These are phyloP conservation scores for Ochetophila trinervis DNA, from an alignment of 306 rosid genomes.

Conservation along the genomic window DNA sequence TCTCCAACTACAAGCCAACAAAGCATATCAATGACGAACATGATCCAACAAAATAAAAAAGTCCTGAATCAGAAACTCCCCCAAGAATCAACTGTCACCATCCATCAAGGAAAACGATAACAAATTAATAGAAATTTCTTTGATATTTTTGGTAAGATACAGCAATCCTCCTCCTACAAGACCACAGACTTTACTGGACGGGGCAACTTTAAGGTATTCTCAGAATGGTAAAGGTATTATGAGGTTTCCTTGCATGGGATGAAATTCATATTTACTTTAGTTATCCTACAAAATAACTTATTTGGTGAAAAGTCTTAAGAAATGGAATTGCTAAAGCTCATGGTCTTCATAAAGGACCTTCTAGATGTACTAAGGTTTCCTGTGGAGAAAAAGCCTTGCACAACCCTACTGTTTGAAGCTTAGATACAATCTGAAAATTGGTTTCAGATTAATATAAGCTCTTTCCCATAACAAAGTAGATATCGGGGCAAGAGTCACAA, in stretches of 20 bases:
- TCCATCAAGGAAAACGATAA: not conserved
- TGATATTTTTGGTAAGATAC: not conserved
- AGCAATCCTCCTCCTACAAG: not conserved
- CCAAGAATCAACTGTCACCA: not conserved
- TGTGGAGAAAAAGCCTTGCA: not conserved
- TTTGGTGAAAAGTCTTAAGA: not conserved
- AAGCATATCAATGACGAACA: slow-evolving; percentile 13
- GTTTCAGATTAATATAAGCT: not conserved
- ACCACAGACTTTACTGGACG: not conserved
- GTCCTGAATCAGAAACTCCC: not conserved
- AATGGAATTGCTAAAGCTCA: not conserved
- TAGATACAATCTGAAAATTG: not conserved
- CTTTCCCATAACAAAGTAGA: slow-evolving; percentile 2
- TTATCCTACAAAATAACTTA: not conserved
- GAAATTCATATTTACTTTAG: not conserved
- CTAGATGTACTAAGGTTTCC: not conserved
- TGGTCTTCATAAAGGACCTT: slow-evolving; percentile 3
- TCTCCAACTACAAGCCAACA: slow-evolving; percentile 56
- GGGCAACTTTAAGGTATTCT: not conserved
- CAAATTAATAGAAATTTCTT: not conserved
- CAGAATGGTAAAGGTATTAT: not conserved
- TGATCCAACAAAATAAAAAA: not conserved
- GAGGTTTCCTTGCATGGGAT: not conserved
- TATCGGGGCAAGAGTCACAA: slow-evolving; percentile 2
- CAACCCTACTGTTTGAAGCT: not conserved